These are phyloP conservation scores for Myxozyma monticola DNA, from an alignment of 805 yeast genomes.

Conservation along the genomic window DNA sequence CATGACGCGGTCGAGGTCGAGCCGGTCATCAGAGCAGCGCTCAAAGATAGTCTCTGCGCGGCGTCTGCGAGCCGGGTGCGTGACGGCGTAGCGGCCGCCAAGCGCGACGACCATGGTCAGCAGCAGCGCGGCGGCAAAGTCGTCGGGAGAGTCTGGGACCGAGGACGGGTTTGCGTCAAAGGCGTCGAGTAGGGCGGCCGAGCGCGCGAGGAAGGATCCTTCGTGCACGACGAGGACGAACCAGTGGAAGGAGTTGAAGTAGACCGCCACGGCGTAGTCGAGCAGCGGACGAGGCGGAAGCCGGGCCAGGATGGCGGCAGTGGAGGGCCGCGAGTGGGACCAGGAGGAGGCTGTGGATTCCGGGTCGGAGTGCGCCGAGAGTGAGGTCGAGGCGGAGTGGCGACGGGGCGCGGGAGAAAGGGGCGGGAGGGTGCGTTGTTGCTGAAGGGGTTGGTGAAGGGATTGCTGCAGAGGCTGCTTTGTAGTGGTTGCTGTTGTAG, in stretches of 20 bases:
- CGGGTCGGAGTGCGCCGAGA: too few species aligned
- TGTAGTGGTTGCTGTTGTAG: neutral
- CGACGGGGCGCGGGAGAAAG: too few species aligned
- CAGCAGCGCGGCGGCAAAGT: slow-evolving; percentile 12
- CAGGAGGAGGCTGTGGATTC: too few species aligned
- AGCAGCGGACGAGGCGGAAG: slow-evolving; percentile 20
- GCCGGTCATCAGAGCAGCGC: slow-evolving; percentile 17
- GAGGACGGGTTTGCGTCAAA: slow-evolving; percentile 9
- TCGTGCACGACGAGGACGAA: slow-evolving; percentile 17
- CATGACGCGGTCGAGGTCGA: slow-evolving; percentile 5
- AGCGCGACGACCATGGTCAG: slow-evolving; percentile 7
- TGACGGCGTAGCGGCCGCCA: slow-evolving; percentile 14
- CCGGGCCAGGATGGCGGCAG: slow-evolving; percentile 14
- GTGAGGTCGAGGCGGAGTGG: too few species aligned
- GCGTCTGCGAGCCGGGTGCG: slow-evolving; percentile 16
- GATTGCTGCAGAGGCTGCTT: neutral
- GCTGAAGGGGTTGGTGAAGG: neutral
- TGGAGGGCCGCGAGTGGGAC: slow-evolving; percentile 15
- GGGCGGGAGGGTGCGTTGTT: too few species aligned
- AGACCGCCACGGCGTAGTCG: slow-evolving; percentile 15
- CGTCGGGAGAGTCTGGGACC: slow-evolving; percentile 17
- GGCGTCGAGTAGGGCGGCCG: slow-evolving; percentile 2
- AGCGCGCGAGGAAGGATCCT: slow-evolving; percentile 10
- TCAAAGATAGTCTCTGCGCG: neutral
- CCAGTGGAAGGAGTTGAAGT: slow-evolving; percentile 25